Evolutionary conservation across 2,329 filamentous ascomycete species (phyloP), one percentile per base, ranked within the genome.

Genomic region (Pleurostoma richardsiae): DNA sequence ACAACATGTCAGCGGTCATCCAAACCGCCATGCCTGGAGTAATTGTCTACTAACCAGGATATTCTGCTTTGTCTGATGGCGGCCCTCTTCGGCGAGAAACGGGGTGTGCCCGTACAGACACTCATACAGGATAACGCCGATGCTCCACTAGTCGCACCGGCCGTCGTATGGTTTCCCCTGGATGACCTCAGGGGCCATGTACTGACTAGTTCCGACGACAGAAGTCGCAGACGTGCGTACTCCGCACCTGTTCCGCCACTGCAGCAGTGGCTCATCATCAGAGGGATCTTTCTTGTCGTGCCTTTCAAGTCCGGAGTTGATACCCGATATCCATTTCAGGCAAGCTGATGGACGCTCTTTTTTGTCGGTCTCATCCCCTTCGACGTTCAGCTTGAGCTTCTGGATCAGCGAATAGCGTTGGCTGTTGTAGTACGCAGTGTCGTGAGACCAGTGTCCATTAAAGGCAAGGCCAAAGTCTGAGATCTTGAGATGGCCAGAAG

Each of bases 181-280:
- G 48, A 96, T 85, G 19, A 97, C 88, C 70, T 97, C 94, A 2
- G 92, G 92, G 1, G 94, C 92, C 94, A 96, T 97, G 70, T 97
- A 97, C 62, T 96, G 92, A 62, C 90, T 96, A 3, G 94, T 97
- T 3, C 92, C 92, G 8, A 97, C 92, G 1, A 96, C 83, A 41
- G 90, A 96, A 55, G 84, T 81, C 2, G 92, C 92, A 31, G 89
- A 77, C 31, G 80, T 79, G 38, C 90, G 82, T 54, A 83, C 85
- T 29, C 86, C 79, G 51, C 75, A 78, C 11, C 76, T 74, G 59
- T 90, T 84, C 40, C 87, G 79, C 85, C 84, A 90, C 50, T 77
- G 76, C 41, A 91, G 66, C 43, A 91, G 70, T 29, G 72, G 70
- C 51, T 80, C 76, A 4, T 64, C 59, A 39, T 59, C 57, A 44